Evolutionary conservation across 2,329 filamentous ascomycete genomes (phyloP), one percentile per base, ranked within the genome.

Genomic region (Ceratocystis lukuohia): DNA sequence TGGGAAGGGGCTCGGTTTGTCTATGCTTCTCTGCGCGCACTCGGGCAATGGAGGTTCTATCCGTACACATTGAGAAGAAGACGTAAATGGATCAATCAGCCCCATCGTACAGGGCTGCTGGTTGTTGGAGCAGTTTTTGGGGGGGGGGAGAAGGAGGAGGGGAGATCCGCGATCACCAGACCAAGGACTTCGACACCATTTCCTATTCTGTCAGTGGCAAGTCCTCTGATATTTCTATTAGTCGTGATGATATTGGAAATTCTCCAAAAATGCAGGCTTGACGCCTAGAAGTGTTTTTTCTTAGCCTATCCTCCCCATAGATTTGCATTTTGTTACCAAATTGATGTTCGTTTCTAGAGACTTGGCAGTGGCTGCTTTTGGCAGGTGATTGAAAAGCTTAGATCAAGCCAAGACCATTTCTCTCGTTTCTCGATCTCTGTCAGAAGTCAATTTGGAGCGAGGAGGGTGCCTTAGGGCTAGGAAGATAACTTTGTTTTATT

Each of bases 351-450:
- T 20, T 17, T 57, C 28, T 25, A 6, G 10, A 20, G 25, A 57
- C 53, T 57, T 57, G 53, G 25, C 53, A 37, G 53, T 57, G 53
- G 25, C 25, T 57, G 25, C 25, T 33, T 57, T 22, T 57, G 53
- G 53, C 53, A 57, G 53, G 25, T 57, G 53, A 57, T 33, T 57
- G 53, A 33, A 53, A 53, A 57, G 53, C 53, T 57, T 57, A 33
- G 53, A 57, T 57, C 53, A 57, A 7, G 25, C 53, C 53, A 57
- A 33, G 53, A 57, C 25, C 25, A 30, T 57, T 57, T 33, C 53
- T 37, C 12, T 57, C 5, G 53, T 57, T 37, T 57, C 53, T 57
- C 53, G 25, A 57, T 57, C 53, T 57, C 48, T 53, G 48, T 53
- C n/a, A 53, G 46, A 53, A 53, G 48, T 53, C 48, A 53, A 25